A percentile compares a stretch with the other conserved stretches of the same genome.
Conservation (phyloP, 179 eudicot genomes). For the Amaranthus tricolor region DNA sequence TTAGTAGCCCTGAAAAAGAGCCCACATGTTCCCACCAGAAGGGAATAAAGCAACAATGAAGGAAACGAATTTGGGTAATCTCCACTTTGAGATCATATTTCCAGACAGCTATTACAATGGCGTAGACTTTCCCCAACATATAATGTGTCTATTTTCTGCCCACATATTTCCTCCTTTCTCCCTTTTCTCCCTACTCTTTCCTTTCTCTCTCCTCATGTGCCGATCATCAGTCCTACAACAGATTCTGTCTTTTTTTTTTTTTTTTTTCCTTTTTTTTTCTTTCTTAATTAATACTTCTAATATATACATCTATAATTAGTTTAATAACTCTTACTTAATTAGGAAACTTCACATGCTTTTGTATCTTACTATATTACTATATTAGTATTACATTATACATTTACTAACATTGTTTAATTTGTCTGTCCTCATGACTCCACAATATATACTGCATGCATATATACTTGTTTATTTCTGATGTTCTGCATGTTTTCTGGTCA, state of each 20-base stretch:
- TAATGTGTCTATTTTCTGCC: slow-evolving; percentile 37
- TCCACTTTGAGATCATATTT: slow-evolving; percentile 21
- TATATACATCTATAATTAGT: background rate
- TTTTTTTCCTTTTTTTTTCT: background rate
- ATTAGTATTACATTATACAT: no score
- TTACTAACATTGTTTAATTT: no score
- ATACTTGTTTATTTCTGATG: background rate
- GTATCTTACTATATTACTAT: no score
- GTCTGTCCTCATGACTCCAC: background rate
- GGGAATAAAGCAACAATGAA: slow-evolving; percentile 33
- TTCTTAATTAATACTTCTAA: background rate
- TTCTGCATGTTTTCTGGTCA: background rate
- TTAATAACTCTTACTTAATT: no score
- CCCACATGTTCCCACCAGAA: slow-evolving; percentile 42
- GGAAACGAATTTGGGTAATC: slow-evolving; percentile 19
- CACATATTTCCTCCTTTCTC: slow-evolving; percentile 22
- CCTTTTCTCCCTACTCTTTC: background rate
- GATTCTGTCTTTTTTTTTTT: no score
- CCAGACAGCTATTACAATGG: slow-evolving; percentile 34
- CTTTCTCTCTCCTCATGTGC: background rate
- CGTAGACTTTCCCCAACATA: slow-evolving; percentile 43
- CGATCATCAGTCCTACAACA: background rate
- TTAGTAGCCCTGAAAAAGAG: slow-evolving; percentile 12
- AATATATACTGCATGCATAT: slow-evolving; percentile 4
- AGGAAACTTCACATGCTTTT: no score